A percentile compares a stretch with the other conserved stretches of the same genome.
Evolutionary conservation across 305 asterid species (phyloP).

Genomic region (Ajuga reptans): DNA sequence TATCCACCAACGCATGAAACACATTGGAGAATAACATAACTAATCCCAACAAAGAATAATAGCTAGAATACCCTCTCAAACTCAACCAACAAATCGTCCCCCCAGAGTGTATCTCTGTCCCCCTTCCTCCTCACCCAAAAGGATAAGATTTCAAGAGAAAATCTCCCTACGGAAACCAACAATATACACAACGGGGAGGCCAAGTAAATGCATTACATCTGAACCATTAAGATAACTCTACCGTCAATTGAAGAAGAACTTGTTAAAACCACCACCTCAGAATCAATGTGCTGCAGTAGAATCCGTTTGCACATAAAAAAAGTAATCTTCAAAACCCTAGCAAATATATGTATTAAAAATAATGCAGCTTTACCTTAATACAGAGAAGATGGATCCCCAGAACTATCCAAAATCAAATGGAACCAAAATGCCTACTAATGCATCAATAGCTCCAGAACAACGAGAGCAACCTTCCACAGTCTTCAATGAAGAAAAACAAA

Average conservation of each 20-base stretch:
- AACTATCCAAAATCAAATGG: constrained; percentile 12
- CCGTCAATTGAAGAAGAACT: constrained; percentile 3
- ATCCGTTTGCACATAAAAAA: constrained; percentile 4
- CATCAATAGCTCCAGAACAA: constrained; percentile 19
- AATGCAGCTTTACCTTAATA: constrained; percentile 15
- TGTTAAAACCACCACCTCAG: constrained; percentile 21
- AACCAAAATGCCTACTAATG: constrained; percentile 18
- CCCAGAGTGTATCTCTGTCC: constrained; percentile 22
- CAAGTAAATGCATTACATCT: constrained; percentile 19
- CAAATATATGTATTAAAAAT: neutral
- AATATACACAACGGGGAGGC: constrained; percentile 24
- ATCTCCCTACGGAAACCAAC: constrained; percentile 25
- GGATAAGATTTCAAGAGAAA: constrained; percentile 3
- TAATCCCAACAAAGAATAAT: constrained; percentile 21
- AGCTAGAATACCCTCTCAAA: constrained; percentile 20
- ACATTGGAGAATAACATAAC: constrained; percentile 37
- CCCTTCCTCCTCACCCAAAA: constrained; percentile 9
- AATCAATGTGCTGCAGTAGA: constrained; percentile 17
- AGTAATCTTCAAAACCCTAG: constrained; percentile 18
- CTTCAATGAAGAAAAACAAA: constrained; percentile 14
- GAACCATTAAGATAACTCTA: constrained; percentile 14
- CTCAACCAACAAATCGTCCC: constrained; percentile 24
- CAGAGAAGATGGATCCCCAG: constrained; percentile 12
- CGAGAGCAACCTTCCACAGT: constrained; percentile 25
- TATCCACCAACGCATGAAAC: constrained; percentile 31